Evolutionary conservation across 176 grass and related monocot genomes (phyloP), one percentile per base, ranked within the genome.

Genomic region (Avena insularis): DNA sequence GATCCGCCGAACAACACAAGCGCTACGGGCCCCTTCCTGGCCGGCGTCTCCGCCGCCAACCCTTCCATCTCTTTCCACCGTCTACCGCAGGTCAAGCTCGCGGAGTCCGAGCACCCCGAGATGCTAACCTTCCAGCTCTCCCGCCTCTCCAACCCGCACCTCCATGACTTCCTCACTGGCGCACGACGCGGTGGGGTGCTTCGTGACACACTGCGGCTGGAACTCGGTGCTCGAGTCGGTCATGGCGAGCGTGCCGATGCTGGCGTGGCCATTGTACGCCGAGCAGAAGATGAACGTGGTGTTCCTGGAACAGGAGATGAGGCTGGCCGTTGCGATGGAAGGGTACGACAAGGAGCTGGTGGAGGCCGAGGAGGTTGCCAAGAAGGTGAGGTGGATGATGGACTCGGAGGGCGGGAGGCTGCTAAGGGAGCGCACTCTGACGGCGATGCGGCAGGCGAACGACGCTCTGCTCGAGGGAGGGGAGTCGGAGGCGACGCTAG

Each of bases 201-300:
- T 97, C 84, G 87, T 97, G 53, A 95, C 91, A 2, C 95, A 97
- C 80, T 93, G 95, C 72, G 89, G 93, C 0, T 95, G 93, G 93
- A 95, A 95, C 81, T 95, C 93, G 23, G 82, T 68, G 38, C 69
- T 93, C 9, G 94, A 96, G 87, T 85, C 79, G 0, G 53, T 95
- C 19, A 68, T 78, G 77, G 86, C 86, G 4, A 89, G 89, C 5
- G 78, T 89, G 71, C 86, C 92, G 0, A 91, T 91, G 83, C 13
- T 93, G 29, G 85, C 83, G 55, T 93, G 85, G 92, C 92, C 88
- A 16, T 35, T 93, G 35, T 90, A 90, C 86, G 88, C 92, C 27
- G 92, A 93, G 88, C 92, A 91, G 78, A 68, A 74, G 47, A 16
- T 93, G 20, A 93, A 93, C 77, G 72, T 72, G 81, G 87, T 91